Percentiles rank a stretch among this genome's conserved stretches.
These are phyloP conservation scores for Sesbania bispinosa DNA, from an alignment of 306 rosid species.

Conservation along the genomic window DNA sequence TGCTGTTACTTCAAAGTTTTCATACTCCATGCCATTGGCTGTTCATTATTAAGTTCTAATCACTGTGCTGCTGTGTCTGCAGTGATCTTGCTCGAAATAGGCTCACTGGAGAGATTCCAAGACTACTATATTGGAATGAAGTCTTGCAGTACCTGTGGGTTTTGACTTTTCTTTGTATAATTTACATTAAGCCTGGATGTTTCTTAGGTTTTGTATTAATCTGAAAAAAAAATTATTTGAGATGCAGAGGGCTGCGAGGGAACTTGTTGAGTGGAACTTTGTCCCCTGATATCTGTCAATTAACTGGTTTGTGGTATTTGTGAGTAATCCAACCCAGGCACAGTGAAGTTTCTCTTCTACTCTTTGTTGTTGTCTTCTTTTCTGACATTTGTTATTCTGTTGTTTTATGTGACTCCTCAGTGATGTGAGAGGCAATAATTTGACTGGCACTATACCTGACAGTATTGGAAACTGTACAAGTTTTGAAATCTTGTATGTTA, in stretches of 20 bases:
- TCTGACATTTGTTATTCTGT: neutral
- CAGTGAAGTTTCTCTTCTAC: neutral
- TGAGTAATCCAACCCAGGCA: slow-evolving; percentile 38
- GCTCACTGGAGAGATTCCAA: slow-evolving; percentile 82
- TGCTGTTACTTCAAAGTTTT: neutral
- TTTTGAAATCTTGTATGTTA: slow-evolving; percentile 74
- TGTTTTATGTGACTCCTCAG: slow-evolving; percentile 30
- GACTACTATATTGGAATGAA: slow-evolving; percentile 93
- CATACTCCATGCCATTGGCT: neutral
- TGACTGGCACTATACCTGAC: slow-evolving; percentile 78
- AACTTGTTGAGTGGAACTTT: slow-evolving; percentile 66
- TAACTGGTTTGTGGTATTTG: slow-evolving; percentile 92
- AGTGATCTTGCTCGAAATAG: slow-evolving; percentile 87
- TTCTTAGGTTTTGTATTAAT: neutral
- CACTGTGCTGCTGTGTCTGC: neutral
- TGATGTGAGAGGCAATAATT: slow-evolving; percentile 79
- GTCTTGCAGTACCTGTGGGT: slow-evolving; percentile 85
- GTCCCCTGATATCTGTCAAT: slow-evolving; percentile 78
- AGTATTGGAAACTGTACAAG: slow-evolving; percentile 93
- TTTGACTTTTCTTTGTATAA: neutral
- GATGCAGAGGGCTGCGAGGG: slow-evolving; percentile 72
- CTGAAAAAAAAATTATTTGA: no score
- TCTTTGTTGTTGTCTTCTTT: neutral
- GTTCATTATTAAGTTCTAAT: neutral
- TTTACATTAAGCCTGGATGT: neutral